Evolutionary conservation across 441 rosid genomes (phyloP), one percentile per base, ranked within the genome.

Genomic region (Erodium trifolium): DNA sequence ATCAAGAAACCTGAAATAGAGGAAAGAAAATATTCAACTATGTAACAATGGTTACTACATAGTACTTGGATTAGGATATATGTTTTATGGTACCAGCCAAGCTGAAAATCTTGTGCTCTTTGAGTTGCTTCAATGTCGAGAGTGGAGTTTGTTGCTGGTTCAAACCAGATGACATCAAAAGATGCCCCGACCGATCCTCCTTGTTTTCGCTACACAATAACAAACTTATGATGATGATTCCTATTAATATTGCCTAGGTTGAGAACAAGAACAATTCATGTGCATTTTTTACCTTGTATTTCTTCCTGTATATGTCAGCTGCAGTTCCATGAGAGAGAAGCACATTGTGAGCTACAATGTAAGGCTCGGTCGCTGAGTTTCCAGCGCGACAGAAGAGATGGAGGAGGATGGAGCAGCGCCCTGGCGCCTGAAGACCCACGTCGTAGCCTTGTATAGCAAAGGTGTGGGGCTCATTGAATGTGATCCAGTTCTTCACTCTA

Each of bases 71-170:
- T 3, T 31, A 2, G 34, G 34, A n/a, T 3, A 51, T 51, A n/a
- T n/a, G 57, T 41, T 65, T 43, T 19, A 70, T n/a, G 60, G 7
- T 73, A 90, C 96, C 96, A 90, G 72, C 91, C 94, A 75, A 90
- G 85, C 79, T 87, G 90, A 78, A 90, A 90, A 77, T 90, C 94
- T 81, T 79, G 91, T 37, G 96, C 93, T 76, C 92, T 80, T 72
- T 90, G 87, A 66, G 92, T 76, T 53, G 92, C 96, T 72, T 83
- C 85, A 29, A 77, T 79, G 68, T 88, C 85, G 17, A 72, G 82
- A 3, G 78, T 82, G 63, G 81, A 74, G 80, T 86, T 85, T 0
- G 84, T 66, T 34, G 53, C 78, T 0, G 96, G 83, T 73, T 83
- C 88, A 62, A 13, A 88, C 96, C 96, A 90, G 41, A 82, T 82